These are phyloP conservation scores for Gliomastix tumulicola DNA, from an alignment of 2,329 filamentous ascomycete species.

Conservation along the genomic window DNA sequence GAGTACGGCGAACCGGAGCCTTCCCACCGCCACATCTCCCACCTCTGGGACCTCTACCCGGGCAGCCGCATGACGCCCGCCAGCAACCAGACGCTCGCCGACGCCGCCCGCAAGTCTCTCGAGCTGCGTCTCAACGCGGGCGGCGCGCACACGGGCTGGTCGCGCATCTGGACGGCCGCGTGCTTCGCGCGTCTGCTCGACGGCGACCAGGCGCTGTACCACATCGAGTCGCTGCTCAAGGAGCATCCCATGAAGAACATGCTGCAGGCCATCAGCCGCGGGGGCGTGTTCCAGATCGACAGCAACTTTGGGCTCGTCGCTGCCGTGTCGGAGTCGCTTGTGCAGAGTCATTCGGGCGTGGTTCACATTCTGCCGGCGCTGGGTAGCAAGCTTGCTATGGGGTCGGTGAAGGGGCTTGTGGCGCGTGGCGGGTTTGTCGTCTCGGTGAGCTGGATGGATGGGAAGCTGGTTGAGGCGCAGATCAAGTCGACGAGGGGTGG, in stretches of 20 bases:
- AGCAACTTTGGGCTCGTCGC: slow-evolving; percentile 38
- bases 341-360: slow-evolving; percentile 23
- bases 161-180: background rate
- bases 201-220: background rate
- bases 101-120: background rate
- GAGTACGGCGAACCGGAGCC: slow-evolving; percentile 32
- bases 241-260: slow-evolving; percentile 10
- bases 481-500: background rate
- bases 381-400: background rate
- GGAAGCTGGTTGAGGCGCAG: no score
- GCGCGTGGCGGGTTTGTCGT: slow-evolving; percentile 4
- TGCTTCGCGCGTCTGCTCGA: background rate
- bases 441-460: slow-evolving; percentile 4
- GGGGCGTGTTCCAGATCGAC: slow-evolving; percentile 12
- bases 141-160: background rate
- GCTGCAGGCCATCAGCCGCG: slow-evolving; percentile 1
- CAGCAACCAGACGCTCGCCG: background rate
- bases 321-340: slow-evolving; percentile 33
- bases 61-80: background rate
- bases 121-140: background rate
- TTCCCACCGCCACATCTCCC: slow-evolving; percentile 37
- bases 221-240: background rate
- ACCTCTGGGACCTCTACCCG: background rate
- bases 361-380: slow-evolving; percentile 15
- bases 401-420: slow-evolving; percentile 1